Percentiles rank a stretch among this genome's conserved stretches.
Evolutionary conservation across 176 grass and related monocot genomes (phyloP).

Genomic region (Oryza longistaminata): DNA sequence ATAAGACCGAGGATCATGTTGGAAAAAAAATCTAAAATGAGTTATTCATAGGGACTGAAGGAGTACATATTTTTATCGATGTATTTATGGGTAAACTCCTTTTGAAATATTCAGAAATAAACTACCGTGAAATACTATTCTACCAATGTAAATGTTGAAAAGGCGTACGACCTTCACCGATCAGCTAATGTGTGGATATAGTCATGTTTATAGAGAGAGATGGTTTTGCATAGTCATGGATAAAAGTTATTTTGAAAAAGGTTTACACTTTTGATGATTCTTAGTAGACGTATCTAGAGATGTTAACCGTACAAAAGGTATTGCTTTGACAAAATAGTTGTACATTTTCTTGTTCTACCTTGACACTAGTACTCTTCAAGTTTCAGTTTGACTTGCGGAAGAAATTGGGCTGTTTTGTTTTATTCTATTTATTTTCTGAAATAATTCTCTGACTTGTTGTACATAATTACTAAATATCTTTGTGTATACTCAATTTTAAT

Average conservation of each 20-base stretch:
- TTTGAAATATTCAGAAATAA: neutral
- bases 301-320: neutral
- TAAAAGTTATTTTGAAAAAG: too few relatives aligned
- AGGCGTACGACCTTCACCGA: fast-evolving
- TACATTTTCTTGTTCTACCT: neutral
- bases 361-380: neutral
- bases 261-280: neutral
- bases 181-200: neutral
- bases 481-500: neutral
- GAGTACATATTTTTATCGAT: neutral
- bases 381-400: neutral
- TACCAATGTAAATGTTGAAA: too few relatives aligned
- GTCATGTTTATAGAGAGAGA: too few relatives aligned
- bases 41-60: too few relatives aligned
- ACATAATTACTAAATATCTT: neutral
- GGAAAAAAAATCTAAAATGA: too few relatives aligned
- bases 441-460: neutral
- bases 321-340: neutral
- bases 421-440: neutral
- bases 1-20: too few relatives aligned
- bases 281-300: neutral
- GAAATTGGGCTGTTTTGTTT: neutral
- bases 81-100: neutral
- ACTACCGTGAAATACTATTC: too few relatives aligned
- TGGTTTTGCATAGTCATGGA: too few relatives aligned